Evolutionary conservation across 148 eudicot species (phyloP), one percentile per base, ranked within the genome.

Genomic region (Camellia sinensis): DNA sequence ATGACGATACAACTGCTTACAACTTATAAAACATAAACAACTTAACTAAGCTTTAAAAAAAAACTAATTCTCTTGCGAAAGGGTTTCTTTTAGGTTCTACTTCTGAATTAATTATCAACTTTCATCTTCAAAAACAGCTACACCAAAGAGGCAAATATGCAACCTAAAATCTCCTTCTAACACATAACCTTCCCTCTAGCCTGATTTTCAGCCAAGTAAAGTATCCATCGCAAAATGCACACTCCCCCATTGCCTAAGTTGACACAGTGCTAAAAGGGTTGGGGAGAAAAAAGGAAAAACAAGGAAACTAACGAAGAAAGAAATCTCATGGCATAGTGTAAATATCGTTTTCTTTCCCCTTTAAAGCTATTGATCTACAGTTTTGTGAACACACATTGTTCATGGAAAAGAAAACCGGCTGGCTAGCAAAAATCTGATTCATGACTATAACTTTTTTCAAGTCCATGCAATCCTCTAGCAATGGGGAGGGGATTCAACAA

Each of bases 401-500:
- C 18, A 29, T 37, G 64, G 22, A 54, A 73, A 73, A 52, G 45
- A 73, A 53, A 45, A 73, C 45, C 41, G 29, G 13, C 37, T 29
- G 37, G 37, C 37, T 29, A 15, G 11, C 15, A 56, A 53, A 17
- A n/a, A 63, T 63, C 44, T 29, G 18, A 44, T 40, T 66, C 17
- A 3, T 66, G 17, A 29, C 44, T 10, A 66, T 3, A 74, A 50
- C 7, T 18, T 3, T 11, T 56, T 40, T 40, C 22, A 29, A 21
- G 2, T 45, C 14, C 4, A 6, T 18, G 59, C 14, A 68, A 56
- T 19, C 53, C 80, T 67, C 76, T 83, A 69, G 53, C 78, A 52
- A 75, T 78, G 56, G 73, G 71, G 19, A 40, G 74, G 64, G 56
- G 81, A 84, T 61, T 82, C 85, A 68, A 82, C 79, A 68, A 87